Conservation (phyloP, 768 basidiomycete species). For the Auriscalpium vulgare region DNA sequence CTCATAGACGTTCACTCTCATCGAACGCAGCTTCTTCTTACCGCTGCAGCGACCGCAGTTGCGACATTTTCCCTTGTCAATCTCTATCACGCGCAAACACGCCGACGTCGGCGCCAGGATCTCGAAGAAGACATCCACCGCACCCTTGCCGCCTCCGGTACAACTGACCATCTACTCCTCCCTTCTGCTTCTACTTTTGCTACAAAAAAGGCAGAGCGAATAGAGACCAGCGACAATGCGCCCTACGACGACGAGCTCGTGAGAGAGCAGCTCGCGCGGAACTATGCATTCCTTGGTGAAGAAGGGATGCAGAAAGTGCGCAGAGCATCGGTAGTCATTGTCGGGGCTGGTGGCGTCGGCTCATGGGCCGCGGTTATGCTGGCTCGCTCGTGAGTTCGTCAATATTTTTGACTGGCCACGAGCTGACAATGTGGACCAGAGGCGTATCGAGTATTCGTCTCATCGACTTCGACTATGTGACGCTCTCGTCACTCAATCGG, state of each 20-base stretch:
- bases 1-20: constrained; percentile 36
- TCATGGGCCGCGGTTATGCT: constrained; percentile 96
- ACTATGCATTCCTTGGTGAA: constrained; percentile 92
- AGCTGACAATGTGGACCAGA: constrained; percentile 26
- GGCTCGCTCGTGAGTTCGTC: constrained; percentile 65
- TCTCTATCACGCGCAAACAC: constrained; percentile 45
- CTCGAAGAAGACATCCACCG: constrained; percentile 51
- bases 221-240: constrained; percentile 7
- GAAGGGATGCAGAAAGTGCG: constrained; percentile 79
- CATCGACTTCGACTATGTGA: constrained; percentile 96
- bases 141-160: constrained; percentile 29
- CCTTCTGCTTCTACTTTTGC: constrained; percentile 1
- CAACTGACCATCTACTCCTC: constrained; percentile 1
- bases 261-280: constrained; percentile 84
- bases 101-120: constrained; percentile 38
- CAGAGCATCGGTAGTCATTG: constrained; percentile 68
- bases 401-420: neutral
- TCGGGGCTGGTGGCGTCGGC: constrained; percentile 96
- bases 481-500: constrained; percentile 88
- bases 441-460: constrained; percentile 71
- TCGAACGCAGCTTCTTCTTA: constrained; percentile 53
- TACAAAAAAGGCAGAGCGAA: neutral
- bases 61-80: constrained; percentile 54
- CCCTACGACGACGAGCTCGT: constrained; percentile 74
- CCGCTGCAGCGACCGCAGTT: constrained; percentile 57